phyloP scores from a whole-genome alignment of 2,329 filamentous ascomycete species.

The Chlorencoelia australis region DNA sequence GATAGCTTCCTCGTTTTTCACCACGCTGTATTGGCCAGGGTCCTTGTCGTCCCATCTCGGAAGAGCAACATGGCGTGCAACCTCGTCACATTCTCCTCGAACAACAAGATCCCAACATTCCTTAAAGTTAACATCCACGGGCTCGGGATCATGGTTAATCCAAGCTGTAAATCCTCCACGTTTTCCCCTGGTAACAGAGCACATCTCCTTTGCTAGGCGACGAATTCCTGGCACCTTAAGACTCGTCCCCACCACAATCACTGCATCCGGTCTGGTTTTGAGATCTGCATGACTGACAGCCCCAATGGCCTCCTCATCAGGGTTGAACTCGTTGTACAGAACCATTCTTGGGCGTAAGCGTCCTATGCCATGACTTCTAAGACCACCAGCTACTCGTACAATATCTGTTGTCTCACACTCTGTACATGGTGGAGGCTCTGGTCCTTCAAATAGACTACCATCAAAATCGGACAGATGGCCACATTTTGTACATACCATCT shows the following conservation, averaged over 20 bases:
- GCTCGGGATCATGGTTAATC: constrained; percentile 86
- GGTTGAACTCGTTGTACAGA: constrained; percentile 94
- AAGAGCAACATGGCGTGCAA: constrained; percentile 62
- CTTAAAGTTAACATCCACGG: constrained; percentile 73
- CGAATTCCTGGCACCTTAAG: constrained; percentile 90
- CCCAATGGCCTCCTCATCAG: constrained; percentile 91
- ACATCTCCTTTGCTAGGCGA: constrained; percentile 84
- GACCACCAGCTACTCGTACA: constrained; percentile 68
- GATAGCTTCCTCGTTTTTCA: constrained; percentile 34
- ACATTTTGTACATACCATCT: constrained; percentile 97
- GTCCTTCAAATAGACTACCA: constrained; percentile 69
- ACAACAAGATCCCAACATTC: constrained; percentile 91
- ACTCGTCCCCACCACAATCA: constrained; percentile 91
- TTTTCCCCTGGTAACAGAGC: constrained; percentile 70
- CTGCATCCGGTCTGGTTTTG: constrained; percentile 74
- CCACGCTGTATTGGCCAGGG: constrained; percentile 37
- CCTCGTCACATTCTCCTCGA: constrained; percentile 75
- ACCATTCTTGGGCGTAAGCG: constrained; percentile 86
- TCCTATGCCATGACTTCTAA: constrained; percentile 88
- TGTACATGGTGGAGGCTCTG: constrained; percentile 69
- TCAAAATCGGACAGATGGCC: constrained; percentile 67
- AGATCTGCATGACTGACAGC: constrained; percentile 81
- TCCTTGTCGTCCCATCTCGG: constrained; percentile 50
- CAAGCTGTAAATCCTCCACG: constrained; percentile 82
- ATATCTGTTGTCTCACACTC: constrained; percentile 66